A percentile compares a stretch with the other conserved stretches of the same genome.
These are phyloP conservation scores for Chalara sp. DNA, from an alignment of 2,329 filamentous ascomycete genomes.

Conservation along the genomic window DNA sequence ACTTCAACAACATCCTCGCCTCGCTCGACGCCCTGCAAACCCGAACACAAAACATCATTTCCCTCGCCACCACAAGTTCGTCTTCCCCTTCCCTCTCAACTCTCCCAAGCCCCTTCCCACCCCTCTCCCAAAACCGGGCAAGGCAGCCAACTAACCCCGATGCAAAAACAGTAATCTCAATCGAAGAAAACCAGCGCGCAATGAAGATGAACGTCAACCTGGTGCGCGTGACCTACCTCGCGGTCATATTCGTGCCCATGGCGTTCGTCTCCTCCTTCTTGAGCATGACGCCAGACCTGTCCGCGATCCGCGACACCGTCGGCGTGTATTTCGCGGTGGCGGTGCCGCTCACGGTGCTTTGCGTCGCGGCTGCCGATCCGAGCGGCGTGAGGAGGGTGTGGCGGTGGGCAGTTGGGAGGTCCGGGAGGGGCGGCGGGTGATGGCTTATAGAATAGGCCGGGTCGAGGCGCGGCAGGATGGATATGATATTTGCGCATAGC, in stretches of 20 bases:
- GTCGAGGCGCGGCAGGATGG: too few relatives aligned
- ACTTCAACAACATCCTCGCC: slow-evolving; percentile 5
- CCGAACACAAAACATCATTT: slow-evolving; percentile 6
- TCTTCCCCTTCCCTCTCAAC: neutral
- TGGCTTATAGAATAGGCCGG: too few relatives aligned
- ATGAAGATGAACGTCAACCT: slow-evolving; percentile 24
- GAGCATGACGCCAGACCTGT: slow-evolving; percentile 21
- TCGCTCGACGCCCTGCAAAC: slow-evolving; percentile 2
- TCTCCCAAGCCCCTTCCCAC: neutral
- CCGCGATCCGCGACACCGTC: slow-evolving; percentile 5
- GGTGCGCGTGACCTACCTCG: slow-evolving; percentile 25
- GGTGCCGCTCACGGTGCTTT: slow-evolving; percentile 9
- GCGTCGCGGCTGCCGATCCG: neutral
- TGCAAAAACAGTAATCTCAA: neutral
- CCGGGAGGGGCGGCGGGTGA: too few relatives aligned
- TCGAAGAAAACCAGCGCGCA: slow-evolving; percentile 17
- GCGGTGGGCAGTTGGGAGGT: neutral
- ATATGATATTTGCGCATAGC: too few relatives aligned
- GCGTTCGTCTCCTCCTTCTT: slow-evolving; percentile 23
- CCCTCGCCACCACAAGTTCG: slow-evolving; percentile 2
- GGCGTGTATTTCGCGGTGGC: slow-evolving; percentile 14
- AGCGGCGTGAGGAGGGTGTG: neutral
- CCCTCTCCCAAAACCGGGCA: neutral
- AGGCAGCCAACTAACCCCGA: too few relatives aligned
- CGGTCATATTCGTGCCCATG: slow-evolving; percentile 26